Base-by-base conservation (phyloP, 2,329 filamentous ascomycete genomes). In the Verticillium alfalfae region DNA sequence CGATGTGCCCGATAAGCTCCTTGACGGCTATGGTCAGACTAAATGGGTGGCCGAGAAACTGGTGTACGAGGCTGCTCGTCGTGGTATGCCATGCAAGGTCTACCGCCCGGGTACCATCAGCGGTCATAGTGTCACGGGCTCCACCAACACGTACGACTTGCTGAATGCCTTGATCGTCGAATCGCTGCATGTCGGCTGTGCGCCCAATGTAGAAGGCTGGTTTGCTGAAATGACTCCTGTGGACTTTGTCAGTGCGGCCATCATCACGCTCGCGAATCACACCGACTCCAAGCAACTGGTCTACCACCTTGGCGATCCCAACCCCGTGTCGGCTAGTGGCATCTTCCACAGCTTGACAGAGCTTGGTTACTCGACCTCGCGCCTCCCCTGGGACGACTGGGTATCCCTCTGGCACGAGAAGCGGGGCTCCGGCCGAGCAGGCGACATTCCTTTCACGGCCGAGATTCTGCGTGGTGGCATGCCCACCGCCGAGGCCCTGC, bases 21-120 rank as follows among this genome's bases (percentile, higher is more conserved):
- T 83, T 1, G 89, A 92, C 68, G 90, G 90, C 1, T 93, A 93
- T 65, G 89, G 89, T 0, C 90, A 92, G 73, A 91, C 89, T 0
- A 93, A 93, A 70, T 93, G 90, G 90, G 90, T 91, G 36, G 89
- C 90, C 2, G 90, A 93, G 71, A 86, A 89, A 71, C 85, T 93
- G 3, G 87, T 91, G 9, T 79, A 85, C 12, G 88, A 92, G 69
- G 89, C 90, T 10, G 83, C 83, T 34, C 82, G 83, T 34, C 84
- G 89, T 41, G 89, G 89, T 10, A 76, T 93, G 37, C 89, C 89
- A 0, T 86, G 90, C 34, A 84, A 86, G 67, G 88, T 93, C 45
- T 86, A 90, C 67, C 87, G 90, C 7, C 87, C 88, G 0, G 90
- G 90, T 55, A 93, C 91, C 0, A 92, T 93, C 69, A 91, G 88